Evolutionary conservation across 2,329 filamentous ascomycete species (phyloP).

Genomic region (Cytospora mali): DNA sequence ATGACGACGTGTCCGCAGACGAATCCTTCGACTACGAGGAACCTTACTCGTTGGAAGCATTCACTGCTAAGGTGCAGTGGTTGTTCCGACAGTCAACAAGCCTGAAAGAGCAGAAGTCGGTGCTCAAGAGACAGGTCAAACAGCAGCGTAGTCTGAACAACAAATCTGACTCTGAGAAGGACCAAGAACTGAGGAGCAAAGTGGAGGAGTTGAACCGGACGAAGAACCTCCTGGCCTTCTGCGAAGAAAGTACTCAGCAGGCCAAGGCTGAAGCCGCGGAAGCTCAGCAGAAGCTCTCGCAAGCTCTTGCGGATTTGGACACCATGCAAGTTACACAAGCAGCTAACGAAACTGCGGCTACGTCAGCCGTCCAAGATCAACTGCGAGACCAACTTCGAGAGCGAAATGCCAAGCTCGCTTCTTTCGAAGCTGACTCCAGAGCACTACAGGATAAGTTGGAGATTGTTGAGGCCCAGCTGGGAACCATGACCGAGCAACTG

Average conservation of each 20-base stretch:
- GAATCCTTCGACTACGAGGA: slow-evolving; percentile 61
- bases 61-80: slow-evolving; percentile 77
- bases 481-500: slow-evolving; percentile 28
- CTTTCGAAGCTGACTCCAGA: slow-evolving; percentile 46
- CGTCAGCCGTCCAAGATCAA: slow-evolving; percentile 42
- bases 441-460: slow-evolving; percentile 44
- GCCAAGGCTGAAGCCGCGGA: slow-evolving; percentile 36
- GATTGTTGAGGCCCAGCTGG: slow-evolving; percentile 36
- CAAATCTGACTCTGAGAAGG: slow-evolving; percentile 76
- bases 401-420: slow-evolving; percentile 46
- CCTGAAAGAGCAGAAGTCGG: slow-evolving; percentile 84
- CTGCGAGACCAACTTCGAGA: slow-evolving; percentile 47
- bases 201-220: slow-evolving; percentile 56
- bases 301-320: slow-evolving; percentile 52
- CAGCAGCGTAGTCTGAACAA: slow-evolving; percentile 92
- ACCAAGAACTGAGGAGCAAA: slow-evolving; percentile 63
- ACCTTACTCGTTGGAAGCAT: slow-evolving; percentile 72
- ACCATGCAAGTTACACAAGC: slow-evolving; percentile 37
- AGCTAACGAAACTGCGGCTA: slow-evolving; percentile 35
- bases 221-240: slow-evolving; percentile 35
- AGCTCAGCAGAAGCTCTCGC: slow-evolving; percentile 53
- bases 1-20: slow-evolving; percentile 64
- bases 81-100: slow-evolving; percentile 76
- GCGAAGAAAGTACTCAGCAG: slow-evolving; percentile 34
- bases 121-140: slow-evolving; percentile 89